Conservation (phyloP, 306 rosid genomes). For the Acmispon strigosus region DNA sequence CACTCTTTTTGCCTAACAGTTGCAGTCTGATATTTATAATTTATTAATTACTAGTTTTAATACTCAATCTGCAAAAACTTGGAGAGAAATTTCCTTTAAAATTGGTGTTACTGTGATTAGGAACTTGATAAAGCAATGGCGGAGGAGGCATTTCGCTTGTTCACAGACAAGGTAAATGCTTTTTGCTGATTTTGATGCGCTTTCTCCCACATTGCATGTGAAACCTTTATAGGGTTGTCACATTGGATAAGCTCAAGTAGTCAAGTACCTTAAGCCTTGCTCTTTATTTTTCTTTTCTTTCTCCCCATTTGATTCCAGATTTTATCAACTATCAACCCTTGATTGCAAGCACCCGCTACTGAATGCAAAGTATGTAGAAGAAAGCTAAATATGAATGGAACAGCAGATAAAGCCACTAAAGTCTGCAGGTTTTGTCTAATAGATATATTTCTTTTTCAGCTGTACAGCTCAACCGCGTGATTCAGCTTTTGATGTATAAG, state of each 20-base stretch:
- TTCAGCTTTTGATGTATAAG: not conserved
- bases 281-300: not conserved
- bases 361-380: not conserved
- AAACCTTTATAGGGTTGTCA: not conserved
- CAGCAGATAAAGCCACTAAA: not conserved
- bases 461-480: not conserved
- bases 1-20: not conserved
- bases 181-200: not conserved
- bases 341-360: slow-evolving; percentile 1
- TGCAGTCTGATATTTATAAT: not conserved
- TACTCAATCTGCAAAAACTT: not conserved
- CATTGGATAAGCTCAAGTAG: slow-evolving; percentile 1
- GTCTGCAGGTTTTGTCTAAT: slow-evolving; percentile 4
- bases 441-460: not conserved
- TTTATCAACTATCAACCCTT: slow-evolving; percentile 46
- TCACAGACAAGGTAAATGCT: slow-evolving; percentile 63
- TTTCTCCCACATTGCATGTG: not conserved
- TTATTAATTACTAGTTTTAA: not conserved
- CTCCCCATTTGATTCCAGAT: slow-evolving; percentile 33
- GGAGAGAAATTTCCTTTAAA: not conserved
- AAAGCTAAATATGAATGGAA: slow-evolving; percentile 1
- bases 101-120: slow-evolving; percentile 30
- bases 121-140: slow-evolving; percentile 81
- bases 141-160: slow-evolving; percentile 45
- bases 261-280: not conserved